phyloP scores from a whole-genome alignment of 176 grass and related monocot genomes.

The Tillandsia fasciculata region DNA sequence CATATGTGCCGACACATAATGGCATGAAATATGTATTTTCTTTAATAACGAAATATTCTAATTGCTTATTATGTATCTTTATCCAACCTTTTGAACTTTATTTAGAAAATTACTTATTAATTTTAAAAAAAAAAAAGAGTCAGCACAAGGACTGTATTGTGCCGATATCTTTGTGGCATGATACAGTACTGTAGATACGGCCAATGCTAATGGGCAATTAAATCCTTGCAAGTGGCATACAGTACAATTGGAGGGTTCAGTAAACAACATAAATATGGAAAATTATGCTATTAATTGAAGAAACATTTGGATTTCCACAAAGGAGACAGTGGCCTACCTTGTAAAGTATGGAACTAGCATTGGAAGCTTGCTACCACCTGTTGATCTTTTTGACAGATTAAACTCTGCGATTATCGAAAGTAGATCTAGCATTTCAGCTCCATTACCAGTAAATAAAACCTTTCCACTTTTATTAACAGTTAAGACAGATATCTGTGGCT shows the following conservation, averaged over 20 bases:
- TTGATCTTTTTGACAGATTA: constrained; percentile 29
- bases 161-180: no score
- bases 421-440: constrained; percentile 50
- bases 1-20: no score
- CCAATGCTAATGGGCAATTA: no score
- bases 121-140: no score
- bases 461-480: constrained; percentile 33
- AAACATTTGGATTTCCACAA: neutral
- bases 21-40: no score
- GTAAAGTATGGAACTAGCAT: constrained; percentile 76
- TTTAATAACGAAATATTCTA: no score
- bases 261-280: neutral
- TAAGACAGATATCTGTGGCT: constrained; percentile 26
- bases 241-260: neutral
- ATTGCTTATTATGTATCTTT: no score
- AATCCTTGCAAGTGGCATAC: neutral
- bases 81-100: no score
- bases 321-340: constrained; percentile 30
- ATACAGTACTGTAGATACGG: no score
- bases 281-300: neutral
- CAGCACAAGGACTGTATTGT: no score
- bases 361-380: constrained; percentile 42
- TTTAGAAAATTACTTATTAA: no score
- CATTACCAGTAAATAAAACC: constrained; percentile 43
- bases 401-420: constrained; percentile 43